phyloP scores from a whole-genome alignment of 306 rosid species.

The Amphicarpaea edgeworthii region DNA sequence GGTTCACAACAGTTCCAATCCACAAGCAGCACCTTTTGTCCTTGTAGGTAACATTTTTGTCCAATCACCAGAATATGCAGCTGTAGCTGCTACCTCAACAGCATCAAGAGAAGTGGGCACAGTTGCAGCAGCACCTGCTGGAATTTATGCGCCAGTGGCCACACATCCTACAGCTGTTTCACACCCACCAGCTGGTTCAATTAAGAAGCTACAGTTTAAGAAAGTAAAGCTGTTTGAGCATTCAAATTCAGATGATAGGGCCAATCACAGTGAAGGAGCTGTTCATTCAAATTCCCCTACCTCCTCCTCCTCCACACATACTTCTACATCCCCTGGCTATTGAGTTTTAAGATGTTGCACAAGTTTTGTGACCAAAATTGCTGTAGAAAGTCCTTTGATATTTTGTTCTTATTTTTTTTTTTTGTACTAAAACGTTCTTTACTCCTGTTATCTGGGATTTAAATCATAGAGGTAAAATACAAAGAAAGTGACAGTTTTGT shows the following conservation, averaged over 20 bases:
- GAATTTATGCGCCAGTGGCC: constrained; percentile 76
- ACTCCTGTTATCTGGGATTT: constrained; percentile 38
- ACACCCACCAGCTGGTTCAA: constrained; percentile 41
- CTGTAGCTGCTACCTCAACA: constrained; percentile 51
- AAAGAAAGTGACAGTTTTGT: constrained; percentile 54
- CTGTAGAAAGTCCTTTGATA: constrained; percentile 44
- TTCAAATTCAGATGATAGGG: constrained; percentile 62
- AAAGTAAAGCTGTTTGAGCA: constrained; percentile 35
- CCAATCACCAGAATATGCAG: constrained; percentile 71
- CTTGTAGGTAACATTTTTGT: constrained; percentile 87
- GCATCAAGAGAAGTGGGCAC: constrained; percentile 53
- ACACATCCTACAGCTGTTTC: constrained; percentile 46
- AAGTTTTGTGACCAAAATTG: constrained; percentile 53
- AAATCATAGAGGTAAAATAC: constrained; percentile 43
- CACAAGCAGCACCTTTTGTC: constrained; percentile 71
- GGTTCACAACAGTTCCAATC: constrained; percentile 55
- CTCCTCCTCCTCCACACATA: constrained; percentile 80
- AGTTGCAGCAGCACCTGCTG: constrained; percentile 43
- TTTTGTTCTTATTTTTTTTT: constrained; percentile 39
- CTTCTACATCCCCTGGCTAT: constrained; percentile 56
- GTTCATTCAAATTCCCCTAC: constrained; percentile 71
- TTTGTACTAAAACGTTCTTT: constrained; percentile 14
- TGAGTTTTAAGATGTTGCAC: constrained; percentile 46
- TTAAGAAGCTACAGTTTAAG: constrained; percentile 49
- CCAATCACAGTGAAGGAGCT: constrained; percentile 57